Evolutionary conservation across 495 filamentous ascomycete species (phyloP).

Genomic region (Xylaria palmicola): DNA sequence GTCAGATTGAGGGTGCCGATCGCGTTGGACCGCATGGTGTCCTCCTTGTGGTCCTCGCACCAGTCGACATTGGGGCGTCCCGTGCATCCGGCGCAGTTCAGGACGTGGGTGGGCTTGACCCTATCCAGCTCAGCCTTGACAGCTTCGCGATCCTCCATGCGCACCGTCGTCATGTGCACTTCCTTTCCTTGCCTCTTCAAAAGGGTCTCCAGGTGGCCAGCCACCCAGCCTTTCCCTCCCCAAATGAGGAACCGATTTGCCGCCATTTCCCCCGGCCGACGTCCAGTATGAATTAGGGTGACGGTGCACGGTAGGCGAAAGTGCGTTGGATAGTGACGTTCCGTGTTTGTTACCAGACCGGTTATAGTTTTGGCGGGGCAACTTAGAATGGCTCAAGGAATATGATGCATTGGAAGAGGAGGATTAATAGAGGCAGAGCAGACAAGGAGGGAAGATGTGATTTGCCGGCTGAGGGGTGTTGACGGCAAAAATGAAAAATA

Average conservation of each 20-base stretch:
- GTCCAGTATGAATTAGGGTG: background rate
- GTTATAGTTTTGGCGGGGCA: background rate
- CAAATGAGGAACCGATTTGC: conserved; percentile 55
- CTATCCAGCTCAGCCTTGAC: conserved; percentile 55
- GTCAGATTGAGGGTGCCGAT: conserved; percentile 62
- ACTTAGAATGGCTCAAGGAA: no score
- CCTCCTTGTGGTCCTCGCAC: conserved; percentile 67
- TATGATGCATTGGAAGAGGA: background rate
- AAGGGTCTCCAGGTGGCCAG: conserved; percentile 62
- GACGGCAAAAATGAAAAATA: background rate
- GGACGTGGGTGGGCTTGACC: conserved; percentile 60
- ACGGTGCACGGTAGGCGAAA: background rate
- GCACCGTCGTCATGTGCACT: conserved; percentile 55
- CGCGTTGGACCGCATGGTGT: conserved; percentile 63
- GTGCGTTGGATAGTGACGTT: background rate
- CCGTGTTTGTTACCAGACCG: background rate
- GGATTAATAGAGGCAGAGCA: background rate
- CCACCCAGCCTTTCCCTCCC: conserved; percentile 64
- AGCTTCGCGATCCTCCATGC: conserved; percentile 60
- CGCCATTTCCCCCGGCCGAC: conserved; percentile 11
- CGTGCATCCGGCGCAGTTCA: conserved; percentile 65
- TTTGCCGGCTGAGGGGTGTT: no score
- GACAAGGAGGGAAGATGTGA: background rate
- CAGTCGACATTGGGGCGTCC: conserved; percentile 69
- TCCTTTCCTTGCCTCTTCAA: conserved; percentile 61